Evolutionary conservation across 1,284 basidiomycete genomes (phyloP), one percentile per base, ranked within the genome.

Genomic region (Ganoderma sinense): DNA sequence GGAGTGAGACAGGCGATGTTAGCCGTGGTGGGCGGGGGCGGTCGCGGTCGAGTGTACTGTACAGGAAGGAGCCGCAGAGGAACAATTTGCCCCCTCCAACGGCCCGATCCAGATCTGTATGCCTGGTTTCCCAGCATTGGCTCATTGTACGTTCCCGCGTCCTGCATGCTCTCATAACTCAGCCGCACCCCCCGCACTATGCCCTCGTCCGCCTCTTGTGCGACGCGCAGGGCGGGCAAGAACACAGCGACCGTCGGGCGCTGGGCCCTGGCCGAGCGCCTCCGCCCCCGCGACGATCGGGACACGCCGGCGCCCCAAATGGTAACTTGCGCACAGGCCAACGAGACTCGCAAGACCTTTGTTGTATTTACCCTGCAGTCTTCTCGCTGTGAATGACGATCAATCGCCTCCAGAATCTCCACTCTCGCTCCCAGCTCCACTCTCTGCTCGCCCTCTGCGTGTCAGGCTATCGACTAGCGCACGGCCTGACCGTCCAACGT

Each of bases 1-100:
- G 36, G 66, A 70, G 66, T n/a, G 69, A 40, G 60, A 58, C 48
- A 59, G 69, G 39, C 56, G 62, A 41, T 45, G 33, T 43, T 64
- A 56, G 62, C 43, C 60, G 55, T 58, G 56, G 58, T 16, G 51
- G 66, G 33, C 23, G 64, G 68, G 68, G 62, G 45, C 62, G 62
- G 62, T 58, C 51, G 58, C 40, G 65, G 66, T 65, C 58, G 69
- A 70, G 62, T 51, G 58, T 55, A 48, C 39, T 43, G 55, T 14
- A 33, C 43, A 48, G 41, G 65, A 36, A 14, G 48, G 45, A 59
- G 36, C 67, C 63, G 60, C 33, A 39, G 1, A 5, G 26, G n/a
- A 63, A 61, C 65, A 65, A 65, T 69, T 69, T 62, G 58, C 36
- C 41, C 63, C 67, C 40, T 41, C 26, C 56, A 31, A 59, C 39